phyloP scores from a whole-genome alignment of 805 yeast genomes.

The Kodamaea lidongshanica region DNA sequence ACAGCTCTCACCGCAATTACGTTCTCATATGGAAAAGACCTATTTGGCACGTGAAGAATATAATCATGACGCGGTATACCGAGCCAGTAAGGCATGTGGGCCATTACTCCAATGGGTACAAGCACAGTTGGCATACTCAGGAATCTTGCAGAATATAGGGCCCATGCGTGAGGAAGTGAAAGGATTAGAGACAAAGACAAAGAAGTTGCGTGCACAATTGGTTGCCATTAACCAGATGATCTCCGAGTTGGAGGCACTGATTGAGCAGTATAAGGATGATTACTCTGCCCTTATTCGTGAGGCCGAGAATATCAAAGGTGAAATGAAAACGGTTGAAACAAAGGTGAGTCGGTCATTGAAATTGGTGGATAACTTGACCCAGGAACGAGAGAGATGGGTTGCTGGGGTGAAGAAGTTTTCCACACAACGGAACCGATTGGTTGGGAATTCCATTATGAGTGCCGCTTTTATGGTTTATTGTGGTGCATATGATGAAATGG shows the following conservation, averaged over 20 bases:
- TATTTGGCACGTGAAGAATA: slow-evolving; percentile 62
- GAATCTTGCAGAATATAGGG: slow-evolving; percentile 61
- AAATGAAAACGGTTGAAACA: slow-evolving; percentile 55
- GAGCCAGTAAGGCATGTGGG: slow-evolving; percentile 95
- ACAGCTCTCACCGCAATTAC: slow-evolving; percentile 49
- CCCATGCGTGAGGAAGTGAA: slow-evolving; percentile 68
- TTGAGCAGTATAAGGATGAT: slow-evolving; percentile 57
- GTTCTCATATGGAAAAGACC: slow-evolving; percentile 49
- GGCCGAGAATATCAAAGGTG: slow-evolving; percentile 65
- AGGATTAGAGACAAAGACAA: slow-evolving; percentile 52
- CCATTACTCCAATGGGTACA: slow-evolving; percentile 84
- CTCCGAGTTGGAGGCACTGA: slow-evolving; percentile 59
- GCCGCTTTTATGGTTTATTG: slow-evolving; percentile 58
- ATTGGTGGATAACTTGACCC: slow-evolving; percentile 56
- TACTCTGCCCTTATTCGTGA: slow-evolving; percentile 77
- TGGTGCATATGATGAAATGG: slow-evolving; percentile 51
- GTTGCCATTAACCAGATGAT: slow-evolving; percentile 80
- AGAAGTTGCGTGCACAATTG: slow-evolving; percentile 59
- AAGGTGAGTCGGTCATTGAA: slow-evolving; percentile 58
- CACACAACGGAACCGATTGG: slow-evolving; percentile 36
- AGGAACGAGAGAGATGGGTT: slow-evolving; percentile 75
- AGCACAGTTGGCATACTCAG: slow-evolving; percentile 78
- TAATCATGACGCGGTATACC: slow-evolving; percentile 64
- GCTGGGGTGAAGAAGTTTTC: slow-evolving; percentile 47
- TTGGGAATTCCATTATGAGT: slow-evolving; percentile 61